phyloP scores from a whole-genome alignment of 768 basidiomycete genomes.

The Holtermanniella nyarrowii region DNA sequence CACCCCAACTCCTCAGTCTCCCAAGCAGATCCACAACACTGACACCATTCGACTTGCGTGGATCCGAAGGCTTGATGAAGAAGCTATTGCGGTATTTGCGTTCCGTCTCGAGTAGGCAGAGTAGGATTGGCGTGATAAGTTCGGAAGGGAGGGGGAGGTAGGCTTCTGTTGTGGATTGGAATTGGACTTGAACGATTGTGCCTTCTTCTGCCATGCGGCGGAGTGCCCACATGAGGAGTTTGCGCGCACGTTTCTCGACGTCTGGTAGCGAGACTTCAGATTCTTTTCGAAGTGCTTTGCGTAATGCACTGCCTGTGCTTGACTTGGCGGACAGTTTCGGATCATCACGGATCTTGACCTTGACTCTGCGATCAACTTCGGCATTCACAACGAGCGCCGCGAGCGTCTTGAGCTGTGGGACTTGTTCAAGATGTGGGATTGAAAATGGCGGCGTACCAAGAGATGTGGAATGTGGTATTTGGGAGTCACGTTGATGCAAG shows the following conservation, averaged over 20 bases:
- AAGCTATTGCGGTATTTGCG: slow-evolving; percentile 1
- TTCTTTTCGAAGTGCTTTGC: slow-evolving; percentile 6
- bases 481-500: background rate
- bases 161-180: slow-evolving; percentile 2
- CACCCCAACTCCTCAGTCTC: slow-evolving; percentile 17
- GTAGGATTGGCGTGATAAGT: slow-evolving; percentile 20
- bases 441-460: slow-evolving; percentile 9
- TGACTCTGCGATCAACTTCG: slow-evolving; percentile 10
- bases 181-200: background rate
- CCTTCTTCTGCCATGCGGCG: background rate
- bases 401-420: slow-evolving; percentile 15
- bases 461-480: background rate
- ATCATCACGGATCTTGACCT: slow-evolving; percentile 14
- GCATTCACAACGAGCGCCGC: slow-evolving; percentile 20
- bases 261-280: no score
- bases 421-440: slow-evolving; percentile 9
- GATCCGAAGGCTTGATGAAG: slow-evolving; percentile 12
- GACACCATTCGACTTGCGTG: slow-evolving; percentile 18
- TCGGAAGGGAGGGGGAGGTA: slow-evolving; percentile 22
- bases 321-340: background rate
- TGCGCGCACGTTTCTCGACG: no score
- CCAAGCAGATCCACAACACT: slow-evolving; percentile 12
- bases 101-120: slow-evolving; percentile 14
- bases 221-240: background rate
- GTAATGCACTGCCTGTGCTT: slow-evolving; percentile 1